Conservation (phyloP, 1,284 basidiomycete genomes). For the Cerioporus squamosus region DNA sequence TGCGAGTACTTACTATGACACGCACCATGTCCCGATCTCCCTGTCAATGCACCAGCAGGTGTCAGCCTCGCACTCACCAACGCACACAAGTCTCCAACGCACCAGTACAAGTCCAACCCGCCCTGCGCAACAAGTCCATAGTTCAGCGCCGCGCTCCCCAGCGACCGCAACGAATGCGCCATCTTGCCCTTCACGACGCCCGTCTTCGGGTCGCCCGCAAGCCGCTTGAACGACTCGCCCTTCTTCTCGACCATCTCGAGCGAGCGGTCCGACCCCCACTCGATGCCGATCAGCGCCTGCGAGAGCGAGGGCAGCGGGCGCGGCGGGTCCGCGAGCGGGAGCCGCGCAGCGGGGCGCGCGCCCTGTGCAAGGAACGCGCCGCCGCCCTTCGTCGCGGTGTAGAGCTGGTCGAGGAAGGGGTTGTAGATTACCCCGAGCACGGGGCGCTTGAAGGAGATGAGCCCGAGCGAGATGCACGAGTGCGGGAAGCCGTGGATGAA, state of each 20-base stretch:
- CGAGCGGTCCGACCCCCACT: slow-evolving; percentile 92
- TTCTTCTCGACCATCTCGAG: slow-evolving; percentile 66
- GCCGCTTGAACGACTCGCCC: slow-evolving; percentile 69
- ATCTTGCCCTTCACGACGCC: slow-evolving; percentile 79
- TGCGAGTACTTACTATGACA: background rate
- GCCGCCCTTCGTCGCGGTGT: slow-evolving; percentile 78
- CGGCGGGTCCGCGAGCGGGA: slow-evolving; percentile 66
- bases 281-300: slow-evolving; percentile 84
- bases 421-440: slow-evolving; percentile 92
- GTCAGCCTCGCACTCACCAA: too few relatives aligned
- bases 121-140: slow-evolving; percentile 86
- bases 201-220: slow-evolving; percentile 74
- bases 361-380: slow-evolving; percentile 78
- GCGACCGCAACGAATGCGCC: slow-evolving; percentile 84
- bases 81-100: background rate
- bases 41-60: slow-evolving; percentile 42
- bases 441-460: slow-evolving; percentile 82
- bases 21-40: slow-evolving; percentile 89
- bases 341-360: slow-evolving; percentile 57
- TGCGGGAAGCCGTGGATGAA: slow-evolving; percentile 93
- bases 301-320: slow-evolving; percentile 77
- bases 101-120: slow-evolving; percentile 82
- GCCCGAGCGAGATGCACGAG: slow-evolving; percentile 89
- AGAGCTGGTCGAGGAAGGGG: slow-evolving; percentile 88
- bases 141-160: slow-evolving; percentile 89